These are phyloP conservation scores for Noccaea caerulescens DNA, from an alignment of 345 rosid genomes.

Conservation along the genomic window DNA sequence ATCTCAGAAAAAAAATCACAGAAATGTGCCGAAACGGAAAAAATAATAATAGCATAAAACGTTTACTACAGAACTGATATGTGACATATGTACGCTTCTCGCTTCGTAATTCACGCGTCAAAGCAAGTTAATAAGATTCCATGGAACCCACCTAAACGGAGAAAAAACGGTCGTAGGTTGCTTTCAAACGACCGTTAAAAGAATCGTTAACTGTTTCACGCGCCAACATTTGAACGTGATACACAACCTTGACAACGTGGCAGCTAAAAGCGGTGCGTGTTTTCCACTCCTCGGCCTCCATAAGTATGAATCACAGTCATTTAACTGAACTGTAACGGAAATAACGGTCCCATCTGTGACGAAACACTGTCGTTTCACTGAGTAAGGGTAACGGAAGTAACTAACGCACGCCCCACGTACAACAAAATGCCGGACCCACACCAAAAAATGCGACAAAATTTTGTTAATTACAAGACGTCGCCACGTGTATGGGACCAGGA, in stretches of 20 bases:
- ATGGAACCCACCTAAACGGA: constrained; percentile 24
- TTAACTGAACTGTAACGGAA: constrained; percentile 25
- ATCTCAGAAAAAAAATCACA: not conserved
- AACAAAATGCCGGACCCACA: constrained; percentile 6
- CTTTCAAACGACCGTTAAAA: constrained; percentile 30
- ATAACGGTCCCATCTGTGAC: not conserved
- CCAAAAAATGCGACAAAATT: not conserved
- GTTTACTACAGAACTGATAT: not conserved
- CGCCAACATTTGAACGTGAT: constrained; percentile 5
- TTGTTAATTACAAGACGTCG: not conserved
- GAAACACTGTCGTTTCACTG: constrained; percentile 16
- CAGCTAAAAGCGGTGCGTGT: not conserved
- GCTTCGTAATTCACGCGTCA: constrained; percentile 28
- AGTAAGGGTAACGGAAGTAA: constrained; percentile 32
- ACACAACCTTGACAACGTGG: not conserved
- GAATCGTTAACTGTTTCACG: constrained; percentile 14
- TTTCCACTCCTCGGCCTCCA: not conserved
- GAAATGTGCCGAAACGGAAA: not conserved
- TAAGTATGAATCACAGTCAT: not conserved
- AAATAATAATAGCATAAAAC: not conserved
- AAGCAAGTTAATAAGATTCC: constrained; percentile 38
- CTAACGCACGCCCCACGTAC: constrained; percentile 10
- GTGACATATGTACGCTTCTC: constrained; percentile 10
- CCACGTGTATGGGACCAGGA: constrained; percentile 42
- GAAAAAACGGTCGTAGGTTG: constrained; percentile 24